phyloP scores from a whole-genome alignment of 768 basidiomycete species.

The Pleurotus ostreatus region DNA sequence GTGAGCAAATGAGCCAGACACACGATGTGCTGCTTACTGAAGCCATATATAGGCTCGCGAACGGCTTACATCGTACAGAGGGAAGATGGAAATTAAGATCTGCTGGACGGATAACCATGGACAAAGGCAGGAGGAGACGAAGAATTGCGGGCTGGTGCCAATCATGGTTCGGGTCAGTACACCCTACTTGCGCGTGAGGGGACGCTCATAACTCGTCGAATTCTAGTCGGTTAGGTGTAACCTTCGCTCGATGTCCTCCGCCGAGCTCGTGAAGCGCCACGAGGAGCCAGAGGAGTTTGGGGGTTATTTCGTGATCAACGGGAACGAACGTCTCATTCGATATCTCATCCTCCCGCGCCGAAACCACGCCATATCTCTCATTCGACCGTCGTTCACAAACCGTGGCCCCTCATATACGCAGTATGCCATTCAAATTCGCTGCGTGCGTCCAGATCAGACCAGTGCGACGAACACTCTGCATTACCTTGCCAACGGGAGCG shows the following conservation, averaged over 20 bases:
- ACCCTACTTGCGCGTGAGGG: neutral
- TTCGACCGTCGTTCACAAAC: constrained; percentile 86
- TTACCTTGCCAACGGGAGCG: constrained; percentile 92
- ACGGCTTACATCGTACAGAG: constrained; percentile 87
- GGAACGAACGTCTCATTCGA: constrained; percentile 97
- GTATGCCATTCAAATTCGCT: constrained; percentile 93
- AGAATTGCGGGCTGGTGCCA: constrained; percentile 90
- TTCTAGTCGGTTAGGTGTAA: constrained; percentile 87
- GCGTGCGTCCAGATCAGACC: constrained; percentile 90
- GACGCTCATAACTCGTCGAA: no score
- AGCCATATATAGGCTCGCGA: constrained; percentile 71
- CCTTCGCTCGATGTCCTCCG: constrained; percentile 77
- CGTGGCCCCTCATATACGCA: constrained; percentile 94
- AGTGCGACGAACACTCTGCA: constrained; percentile 95
- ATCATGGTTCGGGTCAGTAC: constrained; percentile 92
- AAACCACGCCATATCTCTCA: constrained; percentile 91
- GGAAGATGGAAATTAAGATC: constrained; percentile 82
- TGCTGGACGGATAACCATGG: constrained; percentile 69
- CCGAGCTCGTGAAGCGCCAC: constrained; percentile 81
- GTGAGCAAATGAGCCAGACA: constrained; percentile 31
- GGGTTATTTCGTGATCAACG: constrained; percentile 98
- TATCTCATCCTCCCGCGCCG: constrained; percentile 95
- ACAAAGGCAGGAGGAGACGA: constrained; percentile 64
- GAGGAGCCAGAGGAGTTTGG: constrained; percentile 99
- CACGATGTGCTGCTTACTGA: neutral